Evolutionary conservation across 176 grass and related monocot species (phyloP), one percentile per base, ranked within the genome.

Genomic region (Tuctoria greenei): DNA sequence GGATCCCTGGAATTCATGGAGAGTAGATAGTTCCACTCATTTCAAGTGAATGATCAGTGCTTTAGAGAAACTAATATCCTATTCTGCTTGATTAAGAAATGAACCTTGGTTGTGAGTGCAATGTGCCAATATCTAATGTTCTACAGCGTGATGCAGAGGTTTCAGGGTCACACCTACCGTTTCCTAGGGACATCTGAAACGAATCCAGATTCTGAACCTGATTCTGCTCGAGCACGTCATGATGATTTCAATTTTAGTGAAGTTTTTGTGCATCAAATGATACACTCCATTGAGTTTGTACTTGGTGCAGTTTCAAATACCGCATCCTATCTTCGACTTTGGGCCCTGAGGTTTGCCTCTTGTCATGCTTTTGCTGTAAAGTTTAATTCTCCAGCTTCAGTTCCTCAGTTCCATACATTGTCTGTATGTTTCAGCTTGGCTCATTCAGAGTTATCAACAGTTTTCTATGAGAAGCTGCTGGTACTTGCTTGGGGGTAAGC

Each of bases 191-290:
- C 83, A 51, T 92, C 92, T 66, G 96, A 95, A 78, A 86, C 88
- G 89, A 89, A 99, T 88, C 82, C 82, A 74, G 96, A 99, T 88
- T 79, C 82, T 74, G 96, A 99, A 90, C 96, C 96, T 77, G 96
- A 92, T 86, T 99, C 89, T 60, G 96, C 92, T 21, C 89, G 96
- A 56, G 74, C 79, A 77, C 84, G 51, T 69, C 96, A 90, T 61
- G 96, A 93, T 13, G 96, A 99, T 80, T 99, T 99, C 87, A 92
- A 99, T 77, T 99, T 99, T 73, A 88, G 83, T 57, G 96, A 99
- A 86, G 87, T 99, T 88, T 99, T 99, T 90, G 96, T 99, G 61
- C 96, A 99, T 87, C 96, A 99, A 82, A 95, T 99, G 96, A 99
- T 99, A 80, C 96, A 99, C 79, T 95, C 96, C 55, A 99, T 99